A percentile compares a stretch with the other conserved stretches of the same genome.
Conservation (phyloP, 1,284 basidiomycete species). For the Omphalotus olearius region DNA sequence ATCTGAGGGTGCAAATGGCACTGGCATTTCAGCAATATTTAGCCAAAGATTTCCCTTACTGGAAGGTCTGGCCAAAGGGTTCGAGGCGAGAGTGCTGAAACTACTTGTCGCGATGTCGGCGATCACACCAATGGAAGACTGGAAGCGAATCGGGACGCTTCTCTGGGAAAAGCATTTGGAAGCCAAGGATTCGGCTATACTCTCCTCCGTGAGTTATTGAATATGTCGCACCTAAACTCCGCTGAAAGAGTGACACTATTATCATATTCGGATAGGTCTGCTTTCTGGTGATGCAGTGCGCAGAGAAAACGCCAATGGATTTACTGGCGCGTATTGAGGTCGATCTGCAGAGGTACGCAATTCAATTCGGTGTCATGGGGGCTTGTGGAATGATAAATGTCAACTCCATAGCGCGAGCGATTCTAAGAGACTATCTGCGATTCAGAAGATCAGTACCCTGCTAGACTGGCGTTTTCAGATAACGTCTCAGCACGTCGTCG, state of each 20-base stretch:
- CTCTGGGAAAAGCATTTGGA: conserved; percentile 57
- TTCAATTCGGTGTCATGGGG: background rate
- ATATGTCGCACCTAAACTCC: background rate
- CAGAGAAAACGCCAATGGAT: conserved; percentile 52
- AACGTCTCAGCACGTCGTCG: conserved; percentile 51
- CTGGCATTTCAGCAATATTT: conserved; percentile 27
- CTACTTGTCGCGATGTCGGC: conserved; percentile 59
- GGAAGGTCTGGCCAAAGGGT: conserved; percentile 39
- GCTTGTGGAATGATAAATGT: background rate
- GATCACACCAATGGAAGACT: conserved; percentile 44
- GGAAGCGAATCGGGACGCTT: conserved; percentile 40
- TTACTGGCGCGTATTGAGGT: conserved; percentile 46
- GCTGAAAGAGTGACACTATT: background rate
- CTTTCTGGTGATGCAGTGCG: conserved; percentile 68
- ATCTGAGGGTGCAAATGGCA: conserved; percentile 13
- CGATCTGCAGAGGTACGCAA: conserved; percentile 50
- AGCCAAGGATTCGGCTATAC: conserved; percentile 34
- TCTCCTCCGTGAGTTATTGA: conserved; percentile 46
- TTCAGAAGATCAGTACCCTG: conserved; percentile 49
- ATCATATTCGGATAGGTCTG: conserved; percentile 41
- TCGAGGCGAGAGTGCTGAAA: conserved; percentile 44
- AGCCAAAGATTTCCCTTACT: conserved; percentile 36
- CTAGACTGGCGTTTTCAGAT: conserved; percentile 66
- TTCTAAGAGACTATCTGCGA: conserved; percentile 40
- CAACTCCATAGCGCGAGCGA: conserved; percentile 37